A percentile compares a stretch with the other conserved stretches of the same genome.
Conservation (phyloP, 495 filamentous ascomycete species). For the Neurospora intermedia region DNA sequence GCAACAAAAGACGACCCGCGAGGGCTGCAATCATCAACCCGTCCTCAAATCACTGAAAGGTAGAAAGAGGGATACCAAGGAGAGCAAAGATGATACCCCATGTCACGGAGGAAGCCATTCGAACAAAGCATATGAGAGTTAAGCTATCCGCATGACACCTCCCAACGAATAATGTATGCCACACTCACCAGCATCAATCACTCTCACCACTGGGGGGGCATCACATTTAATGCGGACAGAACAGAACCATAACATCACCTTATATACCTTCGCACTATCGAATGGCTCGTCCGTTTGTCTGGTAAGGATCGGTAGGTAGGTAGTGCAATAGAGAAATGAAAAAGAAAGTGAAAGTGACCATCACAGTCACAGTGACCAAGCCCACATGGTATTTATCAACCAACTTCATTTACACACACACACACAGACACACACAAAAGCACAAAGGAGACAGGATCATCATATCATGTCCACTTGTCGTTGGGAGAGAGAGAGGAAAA, state of each 20-base stretch:
- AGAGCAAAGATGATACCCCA: neutral
- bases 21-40: neutral
- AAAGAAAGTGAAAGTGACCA: neutral
- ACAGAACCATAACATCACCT: neutral
- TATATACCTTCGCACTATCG: neutral
- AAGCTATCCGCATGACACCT: no score
- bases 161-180: neutral
- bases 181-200: neutral
- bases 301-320: neutral
- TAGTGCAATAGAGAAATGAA: neutral
- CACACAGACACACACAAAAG: neutral
- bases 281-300: neutral
- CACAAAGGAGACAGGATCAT: neutral
- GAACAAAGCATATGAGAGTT: neutral
- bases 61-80: neutral
- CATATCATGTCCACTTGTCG: neutral
- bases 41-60: neutral
- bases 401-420: neutral
- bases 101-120: neutral
- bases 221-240: neutral
- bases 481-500: neutral
- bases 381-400: neutral
- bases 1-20: neutral
- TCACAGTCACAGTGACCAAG: neutral
- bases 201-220: neutral